Conservation (phyloP, 2,329 filamentous ascomycete genomes). For the Helotiales sp. region DNA sequence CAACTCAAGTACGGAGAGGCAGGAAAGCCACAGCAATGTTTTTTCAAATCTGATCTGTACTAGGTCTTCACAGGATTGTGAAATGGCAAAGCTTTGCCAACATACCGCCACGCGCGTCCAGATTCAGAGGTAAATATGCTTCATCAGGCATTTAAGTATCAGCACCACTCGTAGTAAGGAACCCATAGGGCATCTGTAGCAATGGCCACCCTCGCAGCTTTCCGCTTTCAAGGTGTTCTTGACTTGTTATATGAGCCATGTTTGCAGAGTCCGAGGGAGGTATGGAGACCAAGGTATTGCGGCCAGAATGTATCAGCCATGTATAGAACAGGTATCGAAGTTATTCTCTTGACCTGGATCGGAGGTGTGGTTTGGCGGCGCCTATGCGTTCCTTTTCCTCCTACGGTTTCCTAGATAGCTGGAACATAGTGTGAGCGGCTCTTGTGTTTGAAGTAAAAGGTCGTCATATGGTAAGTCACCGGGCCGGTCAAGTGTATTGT, state of each 20-base stretch:
- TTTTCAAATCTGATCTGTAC: neutral
- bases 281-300: neutral
- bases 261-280: neutral
- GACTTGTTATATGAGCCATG: too few species aligned
- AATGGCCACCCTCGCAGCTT: too few species aligned
- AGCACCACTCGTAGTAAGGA: too few species aligned
- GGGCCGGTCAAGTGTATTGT: too few species aligned
- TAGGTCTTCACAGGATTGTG: neutral
- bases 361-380: neutral
- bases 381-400: neutral
- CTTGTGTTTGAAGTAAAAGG: too few species aligned
- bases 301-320: neutral
- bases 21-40: neutral
- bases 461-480: too few species aligned
- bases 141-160: too few species aligned
- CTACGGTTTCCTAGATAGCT: neutral
- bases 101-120: neutral
- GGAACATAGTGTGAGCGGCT: too few species aligned
- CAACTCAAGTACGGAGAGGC: neutral
- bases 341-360: neutral
- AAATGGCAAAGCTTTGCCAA: neutral
- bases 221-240: neutral
- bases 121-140: too few species aligned
- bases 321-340: neutral
- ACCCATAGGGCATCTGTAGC: too few species aligned